Base-by-base conservation (phyloP, 2,329 filamentous ascomycete genomes). In the Penicillium polonicum region DNA sequence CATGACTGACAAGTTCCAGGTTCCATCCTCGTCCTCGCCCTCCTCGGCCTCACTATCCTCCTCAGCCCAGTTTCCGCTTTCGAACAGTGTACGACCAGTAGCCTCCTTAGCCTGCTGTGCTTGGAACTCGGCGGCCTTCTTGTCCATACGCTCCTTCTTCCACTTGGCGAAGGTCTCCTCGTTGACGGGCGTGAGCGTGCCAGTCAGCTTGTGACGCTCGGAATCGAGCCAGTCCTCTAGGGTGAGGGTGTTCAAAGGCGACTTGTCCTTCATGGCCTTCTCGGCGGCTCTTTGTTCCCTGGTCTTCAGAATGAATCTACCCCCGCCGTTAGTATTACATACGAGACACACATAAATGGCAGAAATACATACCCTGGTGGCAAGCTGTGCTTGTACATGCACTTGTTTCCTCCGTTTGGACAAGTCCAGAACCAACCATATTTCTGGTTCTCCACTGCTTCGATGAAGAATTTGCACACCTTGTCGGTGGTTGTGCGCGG, bases 371-470 rank as follows among this genome's bases (percentile, higher is more conserved):
- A 95, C 90, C 94, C 94, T 71, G 92, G 90, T 68, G 95, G 94
- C 69, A 99, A 83, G 70, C 90, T 92, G 76, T 99, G 94, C 78
- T 90, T 92, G 75, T 99, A 99, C 88, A 94, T 97, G 89, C 94
- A 99, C 78, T 96, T 91, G 73, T 99, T 89, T 63, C 90, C 93
- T 64, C 92, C 92, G 71, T 97, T 97, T 46, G 94, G 94, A 83
- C 94, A 99, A 59, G 87, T 83, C 94, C 94, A 99, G 79, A 99
- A 97, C 94, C 94, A 99, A 62, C 94, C 94, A 70, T 99, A 99
- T 78, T 97, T 99, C 70, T 92, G 90, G 72, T 99, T 94, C 78
- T 99, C 94, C 62, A 99, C 94, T 27, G 94, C 94, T 66, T 92
- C 88, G 73, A 97, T 94, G 75, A 99, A 99, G 82, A 81, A 96